These are phyloP conservation scores for Trichoderma parareesei DNA, from an alignment of 495 filamentous ascomycete species.

Conservation along the genomic window DNA sequence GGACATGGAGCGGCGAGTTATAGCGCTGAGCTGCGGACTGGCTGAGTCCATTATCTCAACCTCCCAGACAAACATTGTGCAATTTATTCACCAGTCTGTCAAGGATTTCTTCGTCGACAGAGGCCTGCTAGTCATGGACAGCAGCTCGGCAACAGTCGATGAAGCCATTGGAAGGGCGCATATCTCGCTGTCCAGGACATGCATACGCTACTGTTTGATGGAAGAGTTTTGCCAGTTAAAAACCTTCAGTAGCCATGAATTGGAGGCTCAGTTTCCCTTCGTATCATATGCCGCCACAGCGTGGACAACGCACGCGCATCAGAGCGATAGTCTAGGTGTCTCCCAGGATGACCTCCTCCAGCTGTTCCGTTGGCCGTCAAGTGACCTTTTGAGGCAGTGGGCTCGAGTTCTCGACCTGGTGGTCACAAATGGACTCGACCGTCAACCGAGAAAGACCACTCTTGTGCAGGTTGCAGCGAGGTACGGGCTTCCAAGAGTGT, in stretches of 20 bases:
- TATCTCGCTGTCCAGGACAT: conserved; percentile 17
- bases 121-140: conserved; percentile 16
- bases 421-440: not conserved
- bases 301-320: conserved; percentile 13
- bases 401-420: not conserved
- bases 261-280: conserved; percentile 13
- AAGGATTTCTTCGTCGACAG: conserved; percentile 29
- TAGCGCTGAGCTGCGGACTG: conserved; percentile 28
- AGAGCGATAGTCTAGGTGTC: conserved; percentile 12
- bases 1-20: conserved; percentile 23
- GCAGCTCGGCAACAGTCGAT: conserved; percentile 5
- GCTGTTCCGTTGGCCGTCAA: conserved; percentile 13
- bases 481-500: not conserved
- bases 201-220: conserved; percentile 20
- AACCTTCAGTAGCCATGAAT: not conserved
- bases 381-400: conserved; percentile 10
- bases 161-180: conserved; percentile 16
- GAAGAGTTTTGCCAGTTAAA: conserved; percentile 10
- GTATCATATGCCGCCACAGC: conserved; percentile 14
- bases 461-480: conserved; percentile 13
- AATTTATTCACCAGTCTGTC: conserved; percentile 36
- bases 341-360: conserved; percentile 14
- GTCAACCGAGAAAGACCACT: not conserved
- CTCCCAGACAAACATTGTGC: conserved; percentile 17
- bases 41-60: conserved; percentile 19